Conservation (phyloP, 805 yeast genomes). For the Candida argentea region DNA sequence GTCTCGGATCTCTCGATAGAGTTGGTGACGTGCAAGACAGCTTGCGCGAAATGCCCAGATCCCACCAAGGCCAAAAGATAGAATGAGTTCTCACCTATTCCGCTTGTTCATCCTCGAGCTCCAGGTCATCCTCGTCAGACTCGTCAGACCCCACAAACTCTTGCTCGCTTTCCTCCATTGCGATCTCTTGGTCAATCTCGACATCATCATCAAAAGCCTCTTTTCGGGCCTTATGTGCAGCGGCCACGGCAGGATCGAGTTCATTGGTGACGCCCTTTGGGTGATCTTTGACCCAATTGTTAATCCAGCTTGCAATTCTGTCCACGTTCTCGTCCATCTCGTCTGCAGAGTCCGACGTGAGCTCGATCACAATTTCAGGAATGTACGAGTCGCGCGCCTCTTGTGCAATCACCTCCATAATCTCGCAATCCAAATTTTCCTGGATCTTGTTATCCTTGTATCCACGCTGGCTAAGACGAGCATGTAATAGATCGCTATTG, state of each 20-base stretch:
- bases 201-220: slow-evolving; percentile 7
- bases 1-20: no score
- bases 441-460: slow-evolving; percentile 75
- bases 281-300: slow-evolving; percentile 58
- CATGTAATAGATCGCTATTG: slow-evolving; percentile 61
- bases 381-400: slow-evolving; percentile 83
- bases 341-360: slow-evolving; percentile 61
- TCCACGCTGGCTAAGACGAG: slow-evolving; percentile 65
- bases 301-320: slow-evolving; percentile 65
- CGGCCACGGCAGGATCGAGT: slow-evolving; percentile 11
- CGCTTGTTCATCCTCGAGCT: slow-evolving; percentile 6
- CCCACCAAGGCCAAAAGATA: slow-evolving; percentile 1
- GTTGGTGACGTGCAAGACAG: no score
- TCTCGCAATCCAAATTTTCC: slow-evolving; percentile 93
- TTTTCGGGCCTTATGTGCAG: slow-evolving; percentile 3
- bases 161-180: slow-evolving; percentile 2
- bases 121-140: slow-evolving; percentile 6
- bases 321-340: slow-evolving; percentile 77
- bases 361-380: slow-evolving; percentile 72
- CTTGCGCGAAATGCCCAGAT: no score
- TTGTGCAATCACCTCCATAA: slow-evolving; percentile 81
- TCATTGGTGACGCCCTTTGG: slow-evolving; percentile 24
- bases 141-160: slow-evolving; percentile 5
- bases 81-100: not conserved
- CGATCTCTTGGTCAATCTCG: slow-evolving; percentile 7